Base-by-base conservation (phyloP, 1,284 basidiomycete species). In the Moniliophthora roreri region DNA sequence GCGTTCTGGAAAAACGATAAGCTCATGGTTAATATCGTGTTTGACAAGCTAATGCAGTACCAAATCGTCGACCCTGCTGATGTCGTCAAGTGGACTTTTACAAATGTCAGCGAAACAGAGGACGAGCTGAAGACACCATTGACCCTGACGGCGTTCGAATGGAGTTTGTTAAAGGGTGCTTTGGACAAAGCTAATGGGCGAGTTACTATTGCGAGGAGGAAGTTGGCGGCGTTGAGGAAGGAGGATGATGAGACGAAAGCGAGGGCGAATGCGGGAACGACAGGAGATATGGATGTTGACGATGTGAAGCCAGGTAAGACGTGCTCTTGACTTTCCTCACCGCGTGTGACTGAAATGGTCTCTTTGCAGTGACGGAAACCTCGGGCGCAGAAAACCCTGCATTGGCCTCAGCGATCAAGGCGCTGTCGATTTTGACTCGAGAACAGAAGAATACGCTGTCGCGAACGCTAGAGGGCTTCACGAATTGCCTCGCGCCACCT, bases 31-130 rank as follows among this genome's bases (percentile, higher is more conserved):
- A 78, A 81, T 18, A 93, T 99, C 63, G 95, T 98, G 4, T 87
- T 96, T 58, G 97, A 98, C 78, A 99, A 99, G 74, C 77, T 98
- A 57, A 90, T 99, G 81, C 96, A 99, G 70, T 99, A 99, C 71
- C 92, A 97, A 64, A 91, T 99, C 53, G 89, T 99, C 26, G 95
- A 98, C 64, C 93, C 95, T 0, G 84, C 87, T 13, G 95, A 99
- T 64, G 89, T 98, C 15, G 87, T 98, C 50, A 75, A 75, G 3
- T 98, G 93, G 86, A 82, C 90, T 15, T 98, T 99, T 68, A 67
- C 73, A 44, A 76, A 80, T 48, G 37, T 47, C 57, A 77, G 61
- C 59, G 48, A 62, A 68, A 40, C 51, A 39, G 56, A 56, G 45
- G 53, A 71, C 64, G 34, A 56, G 54, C 60, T 55, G 40, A 56